Base-by-base conservation (phyloP, 1,139 yeast genomes). In the Casaregolazyma lundiana region DNA sequence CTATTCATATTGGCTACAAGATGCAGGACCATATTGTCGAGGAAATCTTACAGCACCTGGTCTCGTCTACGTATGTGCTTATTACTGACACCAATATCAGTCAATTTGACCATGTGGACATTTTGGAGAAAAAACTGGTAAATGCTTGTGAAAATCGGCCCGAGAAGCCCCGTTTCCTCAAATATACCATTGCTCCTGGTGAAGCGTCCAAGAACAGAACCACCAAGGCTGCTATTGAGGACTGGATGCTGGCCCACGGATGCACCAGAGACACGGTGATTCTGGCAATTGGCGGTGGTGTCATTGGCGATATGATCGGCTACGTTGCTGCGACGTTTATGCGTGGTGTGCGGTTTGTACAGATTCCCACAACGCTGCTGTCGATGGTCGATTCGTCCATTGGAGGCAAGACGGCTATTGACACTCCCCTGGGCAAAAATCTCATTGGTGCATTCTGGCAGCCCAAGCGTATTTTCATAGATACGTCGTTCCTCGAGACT, bases 291-390 rank as follows among this genome's bases (percentile, higher is more conserved):
- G 99, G 98, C 50, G 99, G 99, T 53, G 99, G 99, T 57, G 95
- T 94, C 45, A 90, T 94, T 68, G 99, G 99, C 48, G 99, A 94
- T 63, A 92, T 94, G 98, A 87, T 92, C 59, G 99, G 99, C 4
- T 94, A 82, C 64, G 97, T 92, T 43, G 98, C 98, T 16, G 95
- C 98, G 22, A 92, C 98, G 4, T 94, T 92, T 66, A 94, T 94
- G 99, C 79, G 99, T 65, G 99, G 99, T 46, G 96, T 94, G 15
- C 77, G 96, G 53, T 87, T 89, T 51, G 82, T 89, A 38, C 99
- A 94, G 67, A 77, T 94, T 34, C 99, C 99, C 43, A 92, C 98
- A 3, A 85, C 95, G 40, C 71, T 94, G 56, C 73, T 94, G 56
- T 84, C 98, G 6, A 94, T 94, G 99, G 98, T 94, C 17, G 99